These are phyloP conservation scores for Pelargonium citronellum DNA, from an alignment of 441 rosid genomes.

Conservation along the genomic window DNA sequence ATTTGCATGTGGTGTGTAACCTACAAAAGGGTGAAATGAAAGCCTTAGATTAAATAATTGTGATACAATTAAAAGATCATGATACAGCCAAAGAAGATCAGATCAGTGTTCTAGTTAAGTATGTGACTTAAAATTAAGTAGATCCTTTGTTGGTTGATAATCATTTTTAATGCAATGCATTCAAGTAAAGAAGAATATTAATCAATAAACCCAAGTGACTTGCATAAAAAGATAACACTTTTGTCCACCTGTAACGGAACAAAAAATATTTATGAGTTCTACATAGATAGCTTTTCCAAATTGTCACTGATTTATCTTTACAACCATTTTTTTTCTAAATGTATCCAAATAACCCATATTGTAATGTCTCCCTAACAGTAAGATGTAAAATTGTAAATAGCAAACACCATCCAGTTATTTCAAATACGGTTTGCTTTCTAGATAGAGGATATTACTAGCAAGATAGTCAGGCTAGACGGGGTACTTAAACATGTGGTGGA, in stretches of 20 bases:
- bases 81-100: no score
- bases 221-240: no score
- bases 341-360: no score
- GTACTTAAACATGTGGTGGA: neutral
- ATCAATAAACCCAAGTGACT: no score
- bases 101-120: no score
- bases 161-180: no score
- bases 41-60: neutral
- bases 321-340: no score
- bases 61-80: neutral
- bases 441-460: neutral
- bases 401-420: neutral
- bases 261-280: neutral
- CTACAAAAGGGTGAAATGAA: conserved; percentile 6
- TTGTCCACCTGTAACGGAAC: no score
- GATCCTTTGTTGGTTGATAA: no score
- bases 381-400: neutral
- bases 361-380: neutral
- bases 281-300: neutral
- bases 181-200: no score
- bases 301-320: neutral
- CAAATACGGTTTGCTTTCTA: neutral
- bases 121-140: no score
- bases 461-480: neutral
- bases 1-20: conserved; percentile 32